These are phyloP conservation scores for Taphrina deformans DNA, from an alignment of 1,139 yeast genomes.

Conservation along the genomic window DNA sequence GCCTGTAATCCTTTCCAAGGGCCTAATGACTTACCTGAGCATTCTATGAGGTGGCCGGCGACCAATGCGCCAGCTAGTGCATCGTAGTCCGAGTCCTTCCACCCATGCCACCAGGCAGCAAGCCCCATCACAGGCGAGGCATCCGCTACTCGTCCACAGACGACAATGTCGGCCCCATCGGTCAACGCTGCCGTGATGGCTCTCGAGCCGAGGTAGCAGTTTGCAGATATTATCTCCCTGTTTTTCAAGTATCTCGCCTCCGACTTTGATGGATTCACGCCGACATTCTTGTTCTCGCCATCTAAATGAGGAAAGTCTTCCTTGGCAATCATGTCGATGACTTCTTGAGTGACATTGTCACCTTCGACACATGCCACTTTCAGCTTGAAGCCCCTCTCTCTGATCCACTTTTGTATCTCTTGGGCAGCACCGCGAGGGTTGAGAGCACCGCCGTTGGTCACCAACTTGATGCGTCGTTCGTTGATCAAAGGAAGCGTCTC, in stretches of 20 bases:
- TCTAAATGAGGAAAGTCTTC: slow-evolving; percentile 39
- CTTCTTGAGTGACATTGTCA: slow-evolving; percentile 37
- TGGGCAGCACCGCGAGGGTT: slow-evolving; percentile 40
- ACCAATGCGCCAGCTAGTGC: slow-evolving; percentile 40
- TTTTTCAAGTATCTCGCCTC: slow-evolving; percentile 33
- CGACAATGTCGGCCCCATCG: slow-evolving; percentile 41
- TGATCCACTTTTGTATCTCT: slow-evolving; percentile 34
- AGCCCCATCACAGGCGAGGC: slow-evolving; percentile 42
- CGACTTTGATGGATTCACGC: slow-evolving; percentile 32
- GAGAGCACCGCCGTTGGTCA: slow-evolving; percentile 41
- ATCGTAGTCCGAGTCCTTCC: slow-evolving; percentile 40
- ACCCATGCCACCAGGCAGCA: slow-evolving; percentile 42
- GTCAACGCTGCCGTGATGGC: slow-evolving; percentile 40
- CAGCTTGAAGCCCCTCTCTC: slow-evolving; percentile 32
- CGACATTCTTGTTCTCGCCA: slow-evolving; percentile 23
- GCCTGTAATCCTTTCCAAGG: not conserved
- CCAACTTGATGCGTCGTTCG: slow-evolving; percentile 38
- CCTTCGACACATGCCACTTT: slow-evolving; percentile 41
- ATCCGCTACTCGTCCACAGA: slow-evolving; percentile 41
- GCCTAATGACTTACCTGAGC: slow-evolving; percentile 33
- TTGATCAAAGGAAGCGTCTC: slow-evolving; percentile 36
- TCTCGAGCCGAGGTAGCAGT: slow-evolving; percentile 41
- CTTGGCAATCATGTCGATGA: slow-evolving; percentile 24
- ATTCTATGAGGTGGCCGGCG: slow-evolving; percentile 42
- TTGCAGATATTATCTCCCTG: slow-evolving; percentile 36